Conservation (phyloP, 139 green algal species). For the Chlamydomonas incerta region DNA sequence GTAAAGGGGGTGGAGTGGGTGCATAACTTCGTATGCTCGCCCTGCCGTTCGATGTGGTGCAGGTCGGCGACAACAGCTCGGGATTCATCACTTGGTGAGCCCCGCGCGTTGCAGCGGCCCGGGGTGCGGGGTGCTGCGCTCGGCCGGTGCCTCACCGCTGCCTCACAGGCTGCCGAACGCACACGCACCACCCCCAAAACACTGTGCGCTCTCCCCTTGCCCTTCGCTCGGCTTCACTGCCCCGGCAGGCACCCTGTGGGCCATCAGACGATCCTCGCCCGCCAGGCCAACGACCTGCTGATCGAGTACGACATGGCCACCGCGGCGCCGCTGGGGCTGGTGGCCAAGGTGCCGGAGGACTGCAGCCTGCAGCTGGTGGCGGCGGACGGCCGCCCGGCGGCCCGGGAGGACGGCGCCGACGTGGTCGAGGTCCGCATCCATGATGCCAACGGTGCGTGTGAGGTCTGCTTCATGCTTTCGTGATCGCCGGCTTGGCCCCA, state of each 20-base stretch:
- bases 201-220: too few relatives aligned
- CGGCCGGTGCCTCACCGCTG: too few relatives aligned
- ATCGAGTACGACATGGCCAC: constrained; percentile 15
- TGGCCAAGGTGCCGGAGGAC: constrained; percentile 58
- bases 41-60: not conserved
- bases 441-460: constrained; percentile 5
- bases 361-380: constrained; percentile 50
- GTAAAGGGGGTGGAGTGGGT: too few relatives aligned
- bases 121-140: too few relatives aligned
- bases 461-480: too few relatives aligned
- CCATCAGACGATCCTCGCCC: constrained; percentile 61
- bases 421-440: constrained; percentile 56
- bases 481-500: too few relatives aligned
- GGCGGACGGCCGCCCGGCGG: not conserved
- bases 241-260: constrained; percentile 60
- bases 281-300: constrained; percentile 60
- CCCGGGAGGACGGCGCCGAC: constrained; percentile 53
- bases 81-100: constrained; percentile 28
- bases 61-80: constrained; percentile 14
- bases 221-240: too few relatives aligned
- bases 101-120: not conserved
- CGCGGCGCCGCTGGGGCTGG: constrained; percentile 67
- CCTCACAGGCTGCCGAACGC: too few relatives aligned
- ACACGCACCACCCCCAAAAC: too few relatives aligned
- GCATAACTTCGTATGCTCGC: too few relatives aligned